Evolutionary conservation across 2,329 filamentous ascomycete genomes (phyloP), one percentile per base, ranked within the genome.

Genomic region (Alternaria alternata): DNA sequence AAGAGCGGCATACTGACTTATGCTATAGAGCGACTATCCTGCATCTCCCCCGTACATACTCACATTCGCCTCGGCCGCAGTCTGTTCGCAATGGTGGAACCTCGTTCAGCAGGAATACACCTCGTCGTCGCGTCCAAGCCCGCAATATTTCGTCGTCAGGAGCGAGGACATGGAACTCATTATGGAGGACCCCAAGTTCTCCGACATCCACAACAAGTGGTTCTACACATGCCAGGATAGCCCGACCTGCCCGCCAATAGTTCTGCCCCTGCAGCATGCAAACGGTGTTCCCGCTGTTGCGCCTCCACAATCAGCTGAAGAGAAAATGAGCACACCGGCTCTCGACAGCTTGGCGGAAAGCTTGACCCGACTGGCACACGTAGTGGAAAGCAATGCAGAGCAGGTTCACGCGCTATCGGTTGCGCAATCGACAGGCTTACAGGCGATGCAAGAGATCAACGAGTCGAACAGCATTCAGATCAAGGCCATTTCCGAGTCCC

Each of bases 381-480:
- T 76, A 26, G 74, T 77, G 4, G 68, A 70, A 24, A 68, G 66
- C 38, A 78, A 75, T 52, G 70, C 65, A 4, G 67, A 73, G 26
- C 73, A 76, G 22, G 77, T 78, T 28, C 68, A 68, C 5, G 75
- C 75, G 5, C 70, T 78, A 6, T 69, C 64, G 3, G 75, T 76
- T 8, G 75, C 75, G 9, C 75, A 78, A 43, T 76, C 73, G 9
- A 66, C 65, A 2, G 75, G 75, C 6, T 67, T 78, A 3, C 69
- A 75, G 51, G 67, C 66, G 43, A 78, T 78, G 75, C 75, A 78
- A 44, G 72, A 76, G 44, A 77, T 78, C 61, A 76, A 76, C 49
- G 75, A 78, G 47, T 71, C 74, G 7, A 77, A 74, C 53, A 66
- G 65, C 20, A 69, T 71, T 5, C 75, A 78, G 54, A 77, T 78